phyloP scores from a whole-genome alignment of 768 basidiomycete genomes.

The Mrakia blollopis region DNA sequence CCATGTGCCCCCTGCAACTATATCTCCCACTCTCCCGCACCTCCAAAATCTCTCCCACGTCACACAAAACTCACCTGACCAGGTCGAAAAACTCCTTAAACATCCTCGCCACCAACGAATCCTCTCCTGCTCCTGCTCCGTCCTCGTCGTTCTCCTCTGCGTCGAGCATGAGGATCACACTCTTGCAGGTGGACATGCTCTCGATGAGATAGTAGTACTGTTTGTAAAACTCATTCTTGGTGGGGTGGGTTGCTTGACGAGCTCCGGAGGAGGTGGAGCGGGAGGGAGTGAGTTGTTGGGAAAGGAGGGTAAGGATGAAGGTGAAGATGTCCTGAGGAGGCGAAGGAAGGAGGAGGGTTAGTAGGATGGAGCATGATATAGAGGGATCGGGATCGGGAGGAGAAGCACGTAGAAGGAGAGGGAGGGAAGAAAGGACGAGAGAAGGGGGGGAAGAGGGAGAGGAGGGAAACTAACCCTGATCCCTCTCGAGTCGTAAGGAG shows the following conservation, averaged over 20 bases:
- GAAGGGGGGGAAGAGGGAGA: constrained; percentile 88
- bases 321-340: constrained; percentile 78
- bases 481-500: constrained; percentile 83
- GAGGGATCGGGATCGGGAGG: background rate
- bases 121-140: constrained; percentile 52
- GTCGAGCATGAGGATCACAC: constrained; percentile 87
- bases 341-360: background rate
- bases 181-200: constrained; percentile 88
- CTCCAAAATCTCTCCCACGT: background rate
- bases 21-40: too few species aligned
- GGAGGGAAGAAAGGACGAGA: constrained; percentile 41
- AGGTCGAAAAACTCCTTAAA: constrained; percentile 80
- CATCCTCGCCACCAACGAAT: constrained; percentile 43
- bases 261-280: background rate
- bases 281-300: constrained; percentile 42
- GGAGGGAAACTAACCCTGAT: constrained; percentile 65
- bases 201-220: constrained; percentile 95
- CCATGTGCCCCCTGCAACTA: background rate
- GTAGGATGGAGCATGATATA: too few species aligned
- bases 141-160: constrained; percentile 80
- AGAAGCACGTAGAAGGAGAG: background rate
- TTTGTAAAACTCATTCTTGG: constrained; percentile 58
- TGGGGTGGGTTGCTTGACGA: constrained; percentile 11
- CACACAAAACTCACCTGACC: constrained; percentile 51
- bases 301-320: constrained; percentile 87